Percentiles rank a stretch among this genome's conserved stretches.
phyloP scores from a whole-genome alignment of 352 stramenopile species.

The Pythium sukuiense region DNA sequence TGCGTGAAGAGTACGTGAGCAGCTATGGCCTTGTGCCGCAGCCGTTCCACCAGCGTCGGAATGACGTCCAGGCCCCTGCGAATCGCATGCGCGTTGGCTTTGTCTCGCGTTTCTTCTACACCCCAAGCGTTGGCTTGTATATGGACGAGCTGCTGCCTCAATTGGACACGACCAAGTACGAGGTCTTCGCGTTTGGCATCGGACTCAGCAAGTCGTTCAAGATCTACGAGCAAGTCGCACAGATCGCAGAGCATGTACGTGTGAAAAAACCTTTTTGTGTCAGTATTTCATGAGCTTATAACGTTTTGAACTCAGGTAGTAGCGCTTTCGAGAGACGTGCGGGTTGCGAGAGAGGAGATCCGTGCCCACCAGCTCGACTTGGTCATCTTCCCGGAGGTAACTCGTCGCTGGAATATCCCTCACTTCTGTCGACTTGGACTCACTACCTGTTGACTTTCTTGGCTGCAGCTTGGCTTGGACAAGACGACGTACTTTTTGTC shows the following conservation, averaged over 20 bases:
- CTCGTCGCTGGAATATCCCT: background rate
- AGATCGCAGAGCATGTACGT: conserved; percentile 54
- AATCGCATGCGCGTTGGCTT: conserved; percentile 50
- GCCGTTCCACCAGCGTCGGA: conserved; percentile 28
- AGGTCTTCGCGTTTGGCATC: conserved; percentile 68
- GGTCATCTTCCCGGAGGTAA: conserved; percentile 72
- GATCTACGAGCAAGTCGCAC: conserved; percentile 37
- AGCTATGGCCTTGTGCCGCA: conserved; percentile 52
- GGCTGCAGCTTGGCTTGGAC: conserved; percentile 66
- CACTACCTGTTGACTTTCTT: background rate
- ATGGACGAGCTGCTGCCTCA: conserved; percentile 64
- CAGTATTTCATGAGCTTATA: background rate
- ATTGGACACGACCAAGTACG: conserved; percentile 60
- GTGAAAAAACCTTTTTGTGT: background rate
- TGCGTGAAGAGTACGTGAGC: conserved; percentile 43
- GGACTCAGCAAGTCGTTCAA: conserved; percentile 61
- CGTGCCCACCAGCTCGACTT: conserved; percentile 51
- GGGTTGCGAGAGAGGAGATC: conserved; percentile 49
- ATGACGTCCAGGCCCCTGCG: background rate
- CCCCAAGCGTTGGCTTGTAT: conserved; percentile 47
- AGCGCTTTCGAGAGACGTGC: conserved; percentile 50
- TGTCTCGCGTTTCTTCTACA: conserved; percentile 63
- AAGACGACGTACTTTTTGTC: conserved; percentile 79
- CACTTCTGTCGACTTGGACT: background rate
- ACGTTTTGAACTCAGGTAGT: conserved; percentile 35